Percentiles rank a stretch among this genome's conserved stretches.
Conservation (phyloP, 2,329 filamentous ascomycete species). For the Fusarium compactum region DNA sequence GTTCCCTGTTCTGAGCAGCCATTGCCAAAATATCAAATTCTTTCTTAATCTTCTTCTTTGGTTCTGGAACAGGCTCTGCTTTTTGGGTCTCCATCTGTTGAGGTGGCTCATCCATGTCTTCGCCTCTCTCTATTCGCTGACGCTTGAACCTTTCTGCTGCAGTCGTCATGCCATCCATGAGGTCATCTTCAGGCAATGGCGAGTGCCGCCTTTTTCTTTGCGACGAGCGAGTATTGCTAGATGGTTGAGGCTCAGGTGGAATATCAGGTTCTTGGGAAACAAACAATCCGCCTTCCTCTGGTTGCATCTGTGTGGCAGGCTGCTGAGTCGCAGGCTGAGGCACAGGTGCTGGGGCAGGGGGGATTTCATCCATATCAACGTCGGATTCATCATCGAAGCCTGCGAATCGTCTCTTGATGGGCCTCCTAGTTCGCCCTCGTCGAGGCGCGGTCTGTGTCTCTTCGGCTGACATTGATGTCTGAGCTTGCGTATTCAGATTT, state of each 20-base stretch:
- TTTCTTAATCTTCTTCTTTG: conserved; percentile 65
- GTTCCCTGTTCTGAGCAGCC: conserved; percentile 69
- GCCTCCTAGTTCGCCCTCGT: conserved; percentile 51
- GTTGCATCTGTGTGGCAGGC: not conserved
- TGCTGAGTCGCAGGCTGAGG: not conserved
- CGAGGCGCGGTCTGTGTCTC: conserved; percentile 43
- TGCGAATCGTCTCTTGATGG: conserved; percentile 72
- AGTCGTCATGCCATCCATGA: conserved; percentile 80
- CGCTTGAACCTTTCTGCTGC: conserved; percentile 83
- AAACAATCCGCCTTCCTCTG: conserved; percentile 62
- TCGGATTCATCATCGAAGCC: conserved; percentile 71
- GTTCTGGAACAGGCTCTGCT: conserved; percentile 27
- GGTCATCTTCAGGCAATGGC: conserved; percentile 61
- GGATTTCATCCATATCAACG: conserved; percentile 50
- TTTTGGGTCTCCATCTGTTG: conserved; percentile 44
- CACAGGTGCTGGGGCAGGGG: conserved; percentile 11
- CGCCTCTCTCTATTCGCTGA: conserved; percentile 73
- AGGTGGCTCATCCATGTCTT: conserved; percentile 55
- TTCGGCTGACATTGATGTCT: conserved; percentile 31
- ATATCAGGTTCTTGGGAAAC: conserved; percentile 63
- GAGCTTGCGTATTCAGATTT: conserved; percentile 15
- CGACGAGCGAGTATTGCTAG: conserved; percentile 41
- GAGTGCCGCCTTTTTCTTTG: conserved; percentile 62
- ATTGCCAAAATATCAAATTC: conserved; percentile 77
- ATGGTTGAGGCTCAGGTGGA: conserved; percentile 38